Conservation (phyloP, 345 rosid species). For the Citrus glauca region DNA sequence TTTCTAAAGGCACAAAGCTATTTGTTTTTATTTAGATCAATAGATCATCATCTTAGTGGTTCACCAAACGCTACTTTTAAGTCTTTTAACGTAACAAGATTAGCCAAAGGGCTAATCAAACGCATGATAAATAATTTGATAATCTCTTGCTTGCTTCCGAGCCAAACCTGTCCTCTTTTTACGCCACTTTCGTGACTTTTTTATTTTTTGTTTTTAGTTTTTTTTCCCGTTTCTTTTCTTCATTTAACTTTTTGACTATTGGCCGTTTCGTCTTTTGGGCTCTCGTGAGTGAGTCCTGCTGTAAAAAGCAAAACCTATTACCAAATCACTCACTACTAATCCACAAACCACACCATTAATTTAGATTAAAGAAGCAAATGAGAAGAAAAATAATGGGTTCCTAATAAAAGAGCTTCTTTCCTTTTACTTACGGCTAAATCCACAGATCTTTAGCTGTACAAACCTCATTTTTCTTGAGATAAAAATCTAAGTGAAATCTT, state of each 20-base stretch:
- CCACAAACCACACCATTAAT: neutral
- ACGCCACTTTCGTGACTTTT: neutral
- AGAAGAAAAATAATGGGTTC: neutral
- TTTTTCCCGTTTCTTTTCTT: neutral
- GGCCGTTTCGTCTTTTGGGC: neutral
- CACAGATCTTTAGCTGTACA: conserved; percentile 20
- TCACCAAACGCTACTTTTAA: neutral
- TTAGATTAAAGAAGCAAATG: neutral
- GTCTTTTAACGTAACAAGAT: neutral
- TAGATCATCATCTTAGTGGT: neutral
- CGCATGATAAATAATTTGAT: neutral
- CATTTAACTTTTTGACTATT: neutral
- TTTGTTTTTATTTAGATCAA: neutral
- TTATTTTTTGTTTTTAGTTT: neutral
- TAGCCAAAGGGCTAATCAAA: neutral
- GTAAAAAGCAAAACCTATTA: conserved; percentile 15
- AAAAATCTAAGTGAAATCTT: neutral
- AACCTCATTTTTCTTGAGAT: conserved; percentile 3
- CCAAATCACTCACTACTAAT: conserved; percentile 9
- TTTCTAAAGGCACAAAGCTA: neutral
- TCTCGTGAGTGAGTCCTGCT: neutral
- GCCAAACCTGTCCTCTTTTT: neutral
- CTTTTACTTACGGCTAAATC: conserved; percentile 17
- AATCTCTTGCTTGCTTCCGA: neutral
- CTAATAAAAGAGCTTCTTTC: conserved; percentile 9